These are phyloP conservation scores for Micromonas commoda DNA, from an alignment of 139 green algal genomes.

Conservation along the genomic window DNA sequence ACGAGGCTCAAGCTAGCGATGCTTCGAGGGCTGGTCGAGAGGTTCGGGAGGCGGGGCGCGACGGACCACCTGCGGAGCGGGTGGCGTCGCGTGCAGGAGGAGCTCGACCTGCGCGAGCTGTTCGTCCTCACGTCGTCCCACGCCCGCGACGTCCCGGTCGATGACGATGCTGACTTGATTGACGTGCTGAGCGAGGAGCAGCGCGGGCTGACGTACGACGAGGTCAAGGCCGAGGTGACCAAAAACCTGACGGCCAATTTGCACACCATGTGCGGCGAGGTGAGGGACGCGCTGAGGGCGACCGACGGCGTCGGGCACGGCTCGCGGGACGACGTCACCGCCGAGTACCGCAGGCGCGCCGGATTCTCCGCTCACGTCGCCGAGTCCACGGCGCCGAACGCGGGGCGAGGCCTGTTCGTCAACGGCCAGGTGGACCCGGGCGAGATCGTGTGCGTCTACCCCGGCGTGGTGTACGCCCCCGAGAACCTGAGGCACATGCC, in stretches of 20 bases:
- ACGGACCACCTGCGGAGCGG: not conserved
- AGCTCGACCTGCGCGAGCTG: not conserved
- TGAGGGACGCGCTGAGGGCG: too few relatives aligned
- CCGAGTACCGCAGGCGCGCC: not conserved
- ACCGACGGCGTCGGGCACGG: too few relatives aligned
- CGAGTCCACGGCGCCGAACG: not conserved
- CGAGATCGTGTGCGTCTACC: constrained; percentile 12
- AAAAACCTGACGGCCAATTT: not conserved
- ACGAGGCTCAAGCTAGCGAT: too few relatives aligned
- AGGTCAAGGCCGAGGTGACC: not conserved
- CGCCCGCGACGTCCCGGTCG: not conserved
- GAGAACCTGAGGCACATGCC: not conserved
- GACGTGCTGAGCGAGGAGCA: not conserved
- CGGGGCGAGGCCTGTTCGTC: constrained; percentile 9
- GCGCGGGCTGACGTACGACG: not conserved
- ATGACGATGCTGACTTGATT: not conserved
- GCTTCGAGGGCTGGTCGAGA: too few relatives aligned
- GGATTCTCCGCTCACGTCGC: not conserved
- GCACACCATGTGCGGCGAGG: not conserved
- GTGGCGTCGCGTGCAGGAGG: not conserved
- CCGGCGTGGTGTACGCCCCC: constrained; percentile 6
- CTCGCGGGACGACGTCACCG: not conserved
- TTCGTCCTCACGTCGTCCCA: not conserved
- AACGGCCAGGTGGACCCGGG: not conserved
- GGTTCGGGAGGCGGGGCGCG: not conserved